Conservation (phyloP, 2,329 filamentous ascomycete species). For the Calonectria ilicicola region DNA sequence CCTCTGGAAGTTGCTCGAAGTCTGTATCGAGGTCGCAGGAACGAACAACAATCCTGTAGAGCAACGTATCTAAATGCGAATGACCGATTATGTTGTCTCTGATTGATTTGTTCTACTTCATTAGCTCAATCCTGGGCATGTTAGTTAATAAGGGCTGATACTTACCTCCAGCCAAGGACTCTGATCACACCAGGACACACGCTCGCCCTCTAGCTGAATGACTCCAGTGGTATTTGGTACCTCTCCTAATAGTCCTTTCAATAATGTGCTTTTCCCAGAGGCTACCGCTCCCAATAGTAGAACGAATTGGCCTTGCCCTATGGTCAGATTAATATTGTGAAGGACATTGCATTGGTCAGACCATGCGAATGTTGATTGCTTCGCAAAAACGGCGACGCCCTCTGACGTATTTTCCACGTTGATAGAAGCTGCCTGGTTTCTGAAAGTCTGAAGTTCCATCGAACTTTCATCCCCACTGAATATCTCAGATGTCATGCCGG, state of each 20-base stretch:
- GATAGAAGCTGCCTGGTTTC: background rate
- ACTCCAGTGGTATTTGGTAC: slow-evolving; percentile 35
- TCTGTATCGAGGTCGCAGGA: slow-evolving; percentile 50
- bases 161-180: slow-evolving; percentile 49
- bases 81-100: slow-evolving; percentile 51
- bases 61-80: slow-evolving; percentile 37
- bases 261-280: slow-evolving; percentile 58
- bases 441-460: slow-evolving; percentile 19
- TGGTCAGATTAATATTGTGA: slow-evolving; percentile 46
- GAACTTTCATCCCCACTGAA: background rate
- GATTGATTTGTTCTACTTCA: slow-evolving; percentile 46
- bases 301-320: slow-evolving; percentile 48
- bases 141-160: background rate
- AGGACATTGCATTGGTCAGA: slow-evolving; percentile 43
- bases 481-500: background rate
- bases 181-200: slow-evolving; percentile 49
- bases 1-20: slow-evolving; percentile 46
- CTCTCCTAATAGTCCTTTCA: slow-evolving; percentile 54
- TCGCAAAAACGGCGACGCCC: slow-evolving; percentile 22
- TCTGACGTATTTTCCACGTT: too few relatives aligned
- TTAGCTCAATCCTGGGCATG: background rate
- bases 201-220: slow-evolving; percentile 23
- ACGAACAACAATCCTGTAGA: slow-evolving; percentile 42
- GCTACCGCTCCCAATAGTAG: slow-evolving; percentile 58
- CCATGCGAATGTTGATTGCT: slow-evolving; percentile 51